Base-by-base conservation (phyloP, 257 asterid species). In the Parsonsia alboflavescens region DNA sequence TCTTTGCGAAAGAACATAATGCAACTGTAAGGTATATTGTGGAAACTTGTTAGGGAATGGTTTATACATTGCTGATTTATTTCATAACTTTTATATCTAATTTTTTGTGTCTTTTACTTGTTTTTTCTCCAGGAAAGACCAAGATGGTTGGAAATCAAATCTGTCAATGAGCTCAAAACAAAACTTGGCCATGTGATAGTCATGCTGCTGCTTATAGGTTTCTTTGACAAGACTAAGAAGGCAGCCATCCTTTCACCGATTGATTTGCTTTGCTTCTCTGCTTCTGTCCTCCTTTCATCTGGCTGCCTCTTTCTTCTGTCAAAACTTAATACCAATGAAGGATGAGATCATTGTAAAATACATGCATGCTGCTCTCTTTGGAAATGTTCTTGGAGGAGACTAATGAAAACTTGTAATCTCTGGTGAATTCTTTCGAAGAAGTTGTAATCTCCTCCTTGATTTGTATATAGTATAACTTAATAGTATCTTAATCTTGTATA, bases 121-220 rank as follows among this genome's bases (percentile, higher is more conserved):
- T 24, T 58, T 59, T 5, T 7, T 69, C 72, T 72, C 42, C 87
- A 93, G 98, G 97, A 90, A 83, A 86, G 97, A 21, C 98, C 98
- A 7, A 76, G 79, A 58, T 91, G 98, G 98, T 74, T 93, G 83
- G 96, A 90, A 56, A 86, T 93, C 75, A 91, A 91, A 81, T 84
- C 92, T 0, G 91, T 93, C 11, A 89, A 87, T 72, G 97, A 85
- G 86, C 85, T 93, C 84, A 93, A 93, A 77, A 93, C 97, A 0
- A 93, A 89, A 76, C 86, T 93, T 2, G 98, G 98, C 0, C 98
- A 93, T 64, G 98, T 93, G 0, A 91, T 93, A 41, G 97, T 93
- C 82, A 93, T 93, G 97, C 96, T 89, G 62, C 89, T 93, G 69
- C 96, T 93, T 52, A 91, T 91, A 10, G 97, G 97, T 41, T 80